Evolutionary conservation across 23 red algal species (phyloP).

Genomic region (Chondrus crispus): DNA sequence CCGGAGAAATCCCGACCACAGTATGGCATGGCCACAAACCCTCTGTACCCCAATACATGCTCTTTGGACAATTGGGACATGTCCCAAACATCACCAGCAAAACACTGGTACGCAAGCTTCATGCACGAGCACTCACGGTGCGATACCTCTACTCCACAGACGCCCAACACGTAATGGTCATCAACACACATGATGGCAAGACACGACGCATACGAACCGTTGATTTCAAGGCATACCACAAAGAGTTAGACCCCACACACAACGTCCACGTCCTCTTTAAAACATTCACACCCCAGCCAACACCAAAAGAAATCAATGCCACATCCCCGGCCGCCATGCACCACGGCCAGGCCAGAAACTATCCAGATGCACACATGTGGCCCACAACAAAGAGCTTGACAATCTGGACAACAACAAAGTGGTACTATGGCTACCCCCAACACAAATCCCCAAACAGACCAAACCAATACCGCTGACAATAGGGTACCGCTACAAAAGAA

Average conservation of each 20-base stretch:
- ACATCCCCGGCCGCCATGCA: neutral
- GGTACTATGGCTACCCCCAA: neutral
- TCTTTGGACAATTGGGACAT: neutral
- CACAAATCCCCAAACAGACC: neutral
- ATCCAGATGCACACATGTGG: conserved; percentile 28
- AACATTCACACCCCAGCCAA: neutral
- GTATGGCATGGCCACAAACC: neutral
- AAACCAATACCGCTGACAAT: neutral
- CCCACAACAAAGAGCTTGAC: conserved; percentile 26
- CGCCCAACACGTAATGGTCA: neutral
- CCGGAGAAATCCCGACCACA: neutral
- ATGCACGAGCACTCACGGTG: neutral
- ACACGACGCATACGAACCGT: neutral
- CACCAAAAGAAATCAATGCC: neutral
- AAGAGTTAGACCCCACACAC: neutral
- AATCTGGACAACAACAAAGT: conserved; percentile 9
- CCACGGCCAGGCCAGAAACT: neutral
- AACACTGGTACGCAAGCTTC: neutral
- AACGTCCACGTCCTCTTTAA: neutral
- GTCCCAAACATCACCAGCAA: neutral
- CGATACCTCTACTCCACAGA: neutral
- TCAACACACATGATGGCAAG: neutral
- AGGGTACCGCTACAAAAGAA: conserved; percentile 20
- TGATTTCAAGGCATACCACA: conserved; percentile 16
- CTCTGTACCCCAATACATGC: neutral